phyloP scores from a whole-genome alignment of 441 rosid genomes.

The Erodium texanum region DNA sequence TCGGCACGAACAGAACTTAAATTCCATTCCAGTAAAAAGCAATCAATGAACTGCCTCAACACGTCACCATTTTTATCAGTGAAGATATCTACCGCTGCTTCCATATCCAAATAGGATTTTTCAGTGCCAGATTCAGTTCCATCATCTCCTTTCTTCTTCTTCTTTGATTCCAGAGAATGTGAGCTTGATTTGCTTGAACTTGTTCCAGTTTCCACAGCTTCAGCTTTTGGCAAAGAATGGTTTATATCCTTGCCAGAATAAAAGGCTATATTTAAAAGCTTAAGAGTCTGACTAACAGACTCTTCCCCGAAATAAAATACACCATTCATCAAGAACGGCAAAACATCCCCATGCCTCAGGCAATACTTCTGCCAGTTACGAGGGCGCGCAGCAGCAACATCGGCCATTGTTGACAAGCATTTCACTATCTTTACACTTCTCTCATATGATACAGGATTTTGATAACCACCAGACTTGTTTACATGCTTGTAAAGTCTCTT shows the following conservation, averaged over 20 bases:
- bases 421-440: constrained; percentile 96
- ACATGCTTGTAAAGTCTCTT: constrained; percentile 81
- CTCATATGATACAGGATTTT: constrained; percentile 76
- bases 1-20: constrained; percentile 89
- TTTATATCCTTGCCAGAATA: constrained; percentile 86
- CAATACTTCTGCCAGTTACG: constrained; percentile 99
- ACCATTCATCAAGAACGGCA: constrained; percentile 76
- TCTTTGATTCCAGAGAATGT: constrained; percentile 74
- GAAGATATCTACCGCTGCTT: constrained; percentile 72
- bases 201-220: constrained; percentile 58
- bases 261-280: constrained; percentile 85
- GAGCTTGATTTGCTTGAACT: constrained; percentile 59
- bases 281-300: constrained; percentile 87
- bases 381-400: constrained; percentile 94
- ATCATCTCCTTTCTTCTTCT: constrained; percentile 97
- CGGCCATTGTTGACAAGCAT: constrained; percentile 91
- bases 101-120: constrained; percentile 95
- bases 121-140: constrained; percentile 77
- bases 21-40: constrained; percentile 97
- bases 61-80: constrained; percentile 66
- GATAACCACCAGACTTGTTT: constrained; percentile 92
- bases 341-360: constrained; percentile 78
- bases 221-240: constrained; percentile 59
- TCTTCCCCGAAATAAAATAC: constrained; percentile 91
- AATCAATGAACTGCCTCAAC: constrained; percentile 86